Percentiles rank a stretch among this genome's conserved stretches.
Evolutionary conservation across 2,329 filamentous ascomycete genomes (phyloP).

Genomic region (Penicillium sclerotigenum): DNA sequence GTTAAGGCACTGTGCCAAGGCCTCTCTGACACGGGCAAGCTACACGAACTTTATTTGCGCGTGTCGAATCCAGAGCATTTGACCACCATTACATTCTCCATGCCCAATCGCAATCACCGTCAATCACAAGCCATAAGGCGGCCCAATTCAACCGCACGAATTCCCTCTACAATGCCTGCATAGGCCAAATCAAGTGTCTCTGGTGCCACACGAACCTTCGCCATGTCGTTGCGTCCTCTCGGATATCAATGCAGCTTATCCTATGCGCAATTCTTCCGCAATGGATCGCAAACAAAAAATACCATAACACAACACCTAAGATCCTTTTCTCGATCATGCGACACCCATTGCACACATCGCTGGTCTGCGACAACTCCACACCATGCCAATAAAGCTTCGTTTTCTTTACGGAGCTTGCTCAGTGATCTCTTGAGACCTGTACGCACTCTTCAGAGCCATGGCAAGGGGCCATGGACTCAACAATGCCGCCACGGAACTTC

Average conservation of each 20-base stretch:
- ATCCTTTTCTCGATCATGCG: not conserved
- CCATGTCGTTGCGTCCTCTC: conserved; percentile 7
- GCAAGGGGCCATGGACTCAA: not conserved
- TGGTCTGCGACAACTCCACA: not conserved
- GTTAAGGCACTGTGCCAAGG: not conserved
- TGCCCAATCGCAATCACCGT: not conserved
- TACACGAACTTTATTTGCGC: not conserved
- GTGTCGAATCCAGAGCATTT: not conserved
- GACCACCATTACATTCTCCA: not conserved
- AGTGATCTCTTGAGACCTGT: not conserved
- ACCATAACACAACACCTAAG: not conserved
- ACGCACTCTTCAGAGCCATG: not conserved
- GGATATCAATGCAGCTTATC: not conserved
- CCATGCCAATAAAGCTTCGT: not conserved
- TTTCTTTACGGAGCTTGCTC: not conserved
- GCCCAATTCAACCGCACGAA: not conserved
- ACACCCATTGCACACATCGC: not conserved
- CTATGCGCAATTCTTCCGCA: not conserved
- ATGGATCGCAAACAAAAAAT: not conserved
- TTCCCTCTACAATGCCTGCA: not conserved
- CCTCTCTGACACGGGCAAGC: not conserved
- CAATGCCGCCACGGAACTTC: not conserved
- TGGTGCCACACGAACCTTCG: not conserved
- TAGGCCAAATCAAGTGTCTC: not conserved
- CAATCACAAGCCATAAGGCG: not conserved